Percentiles rank a stretch among this genome's conserved stretches.
Evolutionary conservation across 306 rosid genomes (phyloP).

Genomic region (Lagenaria siceraria): DNA sequence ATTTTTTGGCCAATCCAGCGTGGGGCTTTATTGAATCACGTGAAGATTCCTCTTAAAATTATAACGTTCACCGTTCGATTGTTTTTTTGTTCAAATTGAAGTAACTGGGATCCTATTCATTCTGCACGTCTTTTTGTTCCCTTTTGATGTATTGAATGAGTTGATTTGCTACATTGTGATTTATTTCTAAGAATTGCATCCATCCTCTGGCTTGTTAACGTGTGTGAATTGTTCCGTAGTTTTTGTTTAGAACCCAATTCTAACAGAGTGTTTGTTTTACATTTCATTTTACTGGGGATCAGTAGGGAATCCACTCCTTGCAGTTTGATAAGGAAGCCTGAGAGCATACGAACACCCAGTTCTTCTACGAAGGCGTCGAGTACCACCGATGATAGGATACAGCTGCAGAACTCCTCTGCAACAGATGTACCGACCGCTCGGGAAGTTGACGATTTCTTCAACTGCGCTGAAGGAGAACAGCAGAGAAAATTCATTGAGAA

Average conservation of each 20-base stretch:
- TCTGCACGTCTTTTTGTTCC: not conserved
- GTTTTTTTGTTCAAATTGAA: not conserved
- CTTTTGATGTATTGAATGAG: not conserved
- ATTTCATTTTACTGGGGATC: slow-evolving; percentile 15
- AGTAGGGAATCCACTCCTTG: slow-evolving; percentile 93
- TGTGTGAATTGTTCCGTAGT: not conserved
- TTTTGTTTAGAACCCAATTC: not conserved
- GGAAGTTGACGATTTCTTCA: slow-evolving; percentile 84
- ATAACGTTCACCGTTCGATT: not conserved
- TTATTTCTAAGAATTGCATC: not conserved
- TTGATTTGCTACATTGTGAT: not conserved
- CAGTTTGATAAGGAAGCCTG: slow-evolving; percentile 71
- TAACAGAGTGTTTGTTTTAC: not conserved
- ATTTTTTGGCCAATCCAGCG: not conserved
- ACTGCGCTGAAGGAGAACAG: slow-evolving; percentile 55
- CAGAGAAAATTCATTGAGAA: slow-evolving; percentile 65
- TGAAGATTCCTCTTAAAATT: slow-evolving; percentile 1
- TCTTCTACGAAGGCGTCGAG: slow-evolving; percentile 65
- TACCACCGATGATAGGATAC: slow-evolving; percentile 32
- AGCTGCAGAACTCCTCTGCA: slow-evolving; percentile 32
- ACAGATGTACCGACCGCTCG: slow-evolving; percentile 57
- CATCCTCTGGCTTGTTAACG: not conserved
- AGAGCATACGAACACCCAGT: slow-evolving; percentile 55
- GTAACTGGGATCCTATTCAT: slow-evolving; percentile 3
- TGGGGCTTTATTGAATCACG: slow-evolving; percentile 7